Base-by-base conservation (phyloP, 2,329 filamentous ascomycete genomes). In the Fusarium graminum region DNA sequence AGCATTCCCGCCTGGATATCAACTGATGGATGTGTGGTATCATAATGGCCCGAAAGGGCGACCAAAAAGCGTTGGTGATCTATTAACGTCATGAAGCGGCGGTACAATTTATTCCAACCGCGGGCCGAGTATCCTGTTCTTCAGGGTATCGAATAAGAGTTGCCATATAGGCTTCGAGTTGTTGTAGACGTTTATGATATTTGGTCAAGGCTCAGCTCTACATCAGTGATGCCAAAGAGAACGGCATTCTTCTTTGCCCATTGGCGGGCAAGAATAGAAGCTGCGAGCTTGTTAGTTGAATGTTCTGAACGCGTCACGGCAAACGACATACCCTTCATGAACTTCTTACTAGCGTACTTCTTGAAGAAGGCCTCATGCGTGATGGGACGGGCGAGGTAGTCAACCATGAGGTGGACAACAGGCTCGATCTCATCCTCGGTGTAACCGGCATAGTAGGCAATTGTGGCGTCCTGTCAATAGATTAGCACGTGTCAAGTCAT, bases 271-370 rank as follows among this genome's bases (percentile, higher is more conserved):
- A 97, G 85, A 73, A 98, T 93, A 26, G 94, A 97, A 72, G 93
- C 94, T 97, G 41, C 6, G 22, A 3, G 7, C 3, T 30, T 40
- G 67, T 74, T 36, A 76, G 70, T 30, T 25, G 26, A 19, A 22
- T 49, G 25, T 56, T 43, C 9, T 4, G 16, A 22, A 19, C 4
- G 13, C 7, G n/a, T 6, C n/a, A n/a, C 13, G 16, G 29, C 25
- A 17, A 28, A 22, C 57, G n/a, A 72, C 86, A 81, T 88, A 97
- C 94, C 94, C 84, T 99, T 99, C 74, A 98, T 83, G 82, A 98
- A 99, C 82, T 97, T 97, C 85, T 98, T 99, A 87, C 93, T 97
- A 56, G 95, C 95, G 78, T 99, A 99, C 81, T 99, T 99, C 87
- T 97, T 97, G 86, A 97, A 98, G 85, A 99, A 97, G 36, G 95